Evolutionary conservation across 202 grass and related monocot species (phyloP), one percentile per base, ranked within the genome.

Genomic region (Zizania palustris): DNA sequence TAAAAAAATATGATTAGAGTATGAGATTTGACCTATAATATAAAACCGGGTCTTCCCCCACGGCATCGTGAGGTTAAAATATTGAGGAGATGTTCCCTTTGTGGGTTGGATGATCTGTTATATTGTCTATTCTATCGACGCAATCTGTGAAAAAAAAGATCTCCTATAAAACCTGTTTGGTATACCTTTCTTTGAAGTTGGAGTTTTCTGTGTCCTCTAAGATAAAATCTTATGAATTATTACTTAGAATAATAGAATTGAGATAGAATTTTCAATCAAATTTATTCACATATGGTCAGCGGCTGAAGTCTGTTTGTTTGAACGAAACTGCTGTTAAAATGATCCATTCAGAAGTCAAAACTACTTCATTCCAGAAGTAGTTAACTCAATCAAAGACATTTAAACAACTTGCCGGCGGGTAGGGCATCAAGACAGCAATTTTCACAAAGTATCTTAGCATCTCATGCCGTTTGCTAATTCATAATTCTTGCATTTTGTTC

Each of bases 11-110:
- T 49, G 49, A 75, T 76, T 59, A 84, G 15, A 65, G 50, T 84
- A 88, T 71, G 49, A 44, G 75, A 65, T 51, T 84, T 80, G 41
- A 64, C 65, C 81, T 75, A 76, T 60, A 60, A 69, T 80, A 80
- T 64, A 34, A 65, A 76, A 41, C 50, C 9, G 14, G 55, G 45
- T 65, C 41, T 74, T 74, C 63, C 45, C 56, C 75, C 69, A 68
- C 63, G 55, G 69, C 37, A 53, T 14, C 21, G 3, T 36, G 28
- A 39, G 75, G 9, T 60, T 84, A 88, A 88, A 80, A 72, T 88
- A 88, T 62, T 67, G 39, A 49, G 5, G 54, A 60, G 76, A 81
- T 88, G 86, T 85, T 85, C 72, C 86, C 86, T 81, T 88, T 65
- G 72, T 85, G 86, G 82, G 77, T 77, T 66, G 51, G 72, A 67